phyloP scores from a whole-genome alignment of 352 stramenopile species.

The Pythium rishiriense region DNA sequence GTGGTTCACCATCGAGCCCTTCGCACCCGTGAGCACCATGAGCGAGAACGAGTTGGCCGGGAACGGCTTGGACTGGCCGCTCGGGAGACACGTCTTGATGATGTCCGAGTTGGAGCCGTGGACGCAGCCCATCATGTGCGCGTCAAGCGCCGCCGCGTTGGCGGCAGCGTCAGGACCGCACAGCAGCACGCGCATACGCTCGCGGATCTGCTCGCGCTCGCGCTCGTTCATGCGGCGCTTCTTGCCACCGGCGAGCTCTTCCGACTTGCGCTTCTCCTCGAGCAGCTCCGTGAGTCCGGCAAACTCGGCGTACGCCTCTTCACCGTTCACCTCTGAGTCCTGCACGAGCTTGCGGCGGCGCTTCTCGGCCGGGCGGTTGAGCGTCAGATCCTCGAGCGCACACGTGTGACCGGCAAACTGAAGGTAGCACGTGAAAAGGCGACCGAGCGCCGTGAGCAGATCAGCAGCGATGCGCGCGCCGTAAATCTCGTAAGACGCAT shows the following conservation, averaged over 20 bases:
- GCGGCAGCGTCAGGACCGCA: constrained; percentile 67
- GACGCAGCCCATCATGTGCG: constrained; percentile 90
- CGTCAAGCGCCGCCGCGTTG: constrained; percentile 81
- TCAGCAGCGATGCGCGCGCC: constrained; percentile 80
- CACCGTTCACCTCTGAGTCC: constrained; percentile 74
- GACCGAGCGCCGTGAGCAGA: constrained; percentile 77
- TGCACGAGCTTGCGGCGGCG: constrained; percentile 89
- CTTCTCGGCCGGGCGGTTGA: constrained; percentile 93
- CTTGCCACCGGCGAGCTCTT: constrained; percentile 44
- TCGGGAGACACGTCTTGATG: constrained; percentile 98
- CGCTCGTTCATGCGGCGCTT: constrained; percentile 86
- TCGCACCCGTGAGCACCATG: constrained; percentile 99
- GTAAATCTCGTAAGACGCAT: constrained; percentile 95
- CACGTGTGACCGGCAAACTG: constrained; percentile 99
- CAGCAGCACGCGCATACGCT: constrained; percentile 76
- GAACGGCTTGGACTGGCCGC: constrained; percentile 97
- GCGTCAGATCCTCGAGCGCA: constrained; percentile 97
- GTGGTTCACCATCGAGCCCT: constrained; percentile 99
- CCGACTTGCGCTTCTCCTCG: constrained; percentile 48
- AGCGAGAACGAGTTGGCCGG: constrained; percentile 98
- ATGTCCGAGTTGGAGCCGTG: constrained; percentile 95
- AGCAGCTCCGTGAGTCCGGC: constrained; percentile 73
- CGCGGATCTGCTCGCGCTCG: constrained; percentile 68
- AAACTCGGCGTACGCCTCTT: constrained; percentile 87
- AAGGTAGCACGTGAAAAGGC: constrained; percentile 97